Base-by-base conservation (phyloP, 176 grass and related monocot species). In the Avena eriantha region DNA sequence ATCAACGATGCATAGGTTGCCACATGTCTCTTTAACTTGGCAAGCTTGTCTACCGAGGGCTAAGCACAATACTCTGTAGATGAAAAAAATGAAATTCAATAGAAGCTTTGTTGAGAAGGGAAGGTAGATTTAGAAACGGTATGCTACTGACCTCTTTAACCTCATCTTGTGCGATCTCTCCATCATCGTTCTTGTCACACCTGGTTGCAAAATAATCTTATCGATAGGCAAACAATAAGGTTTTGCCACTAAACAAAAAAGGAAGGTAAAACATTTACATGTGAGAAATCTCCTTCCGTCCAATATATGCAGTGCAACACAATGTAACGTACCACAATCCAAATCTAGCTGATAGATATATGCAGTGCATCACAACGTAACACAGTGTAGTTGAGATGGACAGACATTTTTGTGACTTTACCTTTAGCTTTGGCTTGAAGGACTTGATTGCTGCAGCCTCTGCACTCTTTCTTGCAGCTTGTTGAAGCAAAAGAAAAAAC, bases 341-440 rank as follows among this genome's bases (percentile, higher is more conserved):
- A 53, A 4, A 14, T 16, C 50, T 15, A 53, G 17, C 17, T 53
- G 4, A 53, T 53, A 53, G 50, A 55, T 55, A 19, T 7, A 7
- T 55, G 53, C 17, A 55, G 5, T 89, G 68, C n/a, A 84, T 56
- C 67, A 24, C 49, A 60, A 74, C 2, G 49, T 23, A 76, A 4
- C 29, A 14, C 33, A 71, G 7, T 13, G 36, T 31, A 56, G 33
- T 13, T 71, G 51, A 29, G 1, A 23, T 63, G 31, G 7, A 51
- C 22, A 45, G 0, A 50, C 22, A 63, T 18, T 53, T 53, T 53
- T 51, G 50, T 60, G 7, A 16, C 35, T 73, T 54, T 16, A 98
- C 96, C 91, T 95, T 95, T 90, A 98, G 53, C 88, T 98, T 95
- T 85, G 93, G 95, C 69, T 98, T 98, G 86, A 98, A 87, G 80